phyloP scores from a whole-genome alignment of 129 eudicot genomes.

The Flaveria robusta region DNA sequence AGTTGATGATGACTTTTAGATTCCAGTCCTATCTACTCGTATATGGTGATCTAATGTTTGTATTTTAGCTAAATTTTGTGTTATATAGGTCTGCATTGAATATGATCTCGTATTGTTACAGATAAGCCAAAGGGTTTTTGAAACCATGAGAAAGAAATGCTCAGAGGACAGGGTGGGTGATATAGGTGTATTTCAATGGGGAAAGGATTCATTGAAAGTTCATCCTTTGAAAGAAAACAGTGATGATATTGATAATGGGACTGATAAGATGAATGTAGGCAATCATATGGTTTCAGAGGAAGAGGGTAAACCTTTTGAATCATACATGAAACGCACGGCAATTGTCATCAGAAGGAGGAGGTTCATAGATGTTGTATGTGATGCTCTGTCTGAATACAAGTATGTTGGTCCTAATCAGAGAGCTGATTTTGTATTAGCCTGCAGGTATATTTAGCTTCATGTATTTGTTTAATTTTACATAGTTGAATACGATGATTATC shows the following conservation, averaged over 20 bases:
- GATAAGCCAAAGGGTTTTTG: constrained; percentile 93
- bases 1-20: background rate
- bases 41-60: background rate
- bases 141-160: constrained; percentile 49
- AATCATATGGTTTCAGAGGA: constrained; percentile 11
- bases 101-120: constrained; percentile 26
- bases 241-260: background rate
- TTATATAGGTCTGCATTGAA: background rate
- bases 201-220: constrained; percentile 38
- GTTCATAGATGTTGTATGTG: constrained; percentile 75
- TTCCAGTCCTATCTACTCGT: background rate
- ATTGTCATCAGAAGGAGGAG: constrained; percentile 56
- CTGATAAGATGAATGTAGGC: background rate
- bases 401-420: constrained; percentile 93
- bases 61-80: background rate
- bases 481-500: background rate
- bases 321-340: constrained; percentile 83
- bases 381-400: constrained; percentile 87
- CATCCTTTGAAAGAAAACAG: background rate
- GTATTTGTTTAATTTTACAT: background rate
- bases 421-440: constrained; percentile 84
- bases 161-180: constrained; percentile 49
- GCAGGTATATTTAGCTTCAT: constrained; percentile 57
- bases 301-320: constrained; percentile 62
- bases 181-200: constrained; percentile 32